Percentiles rank a stretch among this genome's conserved stretches.
Evolutionary conservation across 2,329 filamentous ascomycete genomes (phyloP).

Genomic region (Orbilia brochopaga): DNA sequence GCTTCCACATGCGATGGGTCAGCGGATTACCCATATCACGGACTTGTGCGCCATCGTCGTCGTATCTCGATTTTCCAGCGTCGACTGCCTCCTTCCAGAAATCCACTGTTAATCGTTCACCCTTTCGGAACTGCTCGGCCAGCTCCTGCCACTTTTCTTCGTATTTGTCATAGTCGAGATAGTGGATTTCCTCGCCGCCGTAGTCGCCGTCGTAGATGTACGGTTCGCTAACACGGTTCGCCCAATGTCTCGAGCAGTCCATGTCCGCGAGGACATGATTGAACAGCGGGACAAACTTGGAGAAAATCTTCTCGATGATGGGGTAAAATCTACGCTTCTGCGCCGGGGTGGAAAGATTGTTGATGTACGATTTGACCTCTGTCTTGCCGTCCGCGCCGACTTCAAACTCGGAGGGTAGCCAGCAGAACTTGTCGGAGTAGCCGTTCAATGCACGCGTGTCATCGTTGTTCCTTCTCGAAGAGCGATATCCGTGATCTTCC

Average conservation of each 20-base stretch:
- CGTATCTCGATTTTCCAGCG: too few species aligned
- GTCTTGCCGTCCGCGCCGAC: conserved; percentile 14
- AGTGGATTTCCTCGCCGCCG: neutral
- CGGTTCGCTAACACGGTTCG: neutral
- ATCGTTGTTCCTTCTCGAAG: neutral
- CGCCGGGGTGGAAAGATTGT: conserved; percentile 6
- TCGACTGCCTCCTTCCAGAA: neutral
- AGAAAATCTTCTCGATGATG: conserved; percentile 23
- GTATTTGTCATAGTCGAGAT: neutral
- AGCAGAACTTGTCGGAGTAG: conserved; percentile 11
- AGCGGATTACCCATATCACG: neutral
- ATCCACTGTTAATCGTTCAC: conserved; percentile 2
- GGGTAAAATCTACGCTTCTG: conserved; percentile 16
- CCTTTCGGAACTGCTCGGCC: conserved; percentile 3
- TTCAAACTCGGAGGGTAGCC: conserved; percentile 28
- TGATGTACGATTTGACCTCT: conserved; percentile 30
- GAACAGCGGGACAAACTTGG: conserved; percentile 32
- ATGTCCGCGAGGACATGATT: conserved; percentile 25
- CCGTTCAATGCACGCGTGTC: neutral
- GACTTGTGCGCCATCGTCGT: neutral
- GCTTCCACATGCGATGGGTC: neutral
- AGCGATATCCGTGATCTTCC: conserved; percentile 1
- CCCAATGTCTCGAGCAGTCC: neutral
- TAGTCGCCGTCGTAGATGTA: neutral
- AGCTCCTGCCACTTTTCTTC: conserved; percentile 4